Base-by-base conservation (phyloP, 805 yeast species). In the Candida verbasci region DNA sequence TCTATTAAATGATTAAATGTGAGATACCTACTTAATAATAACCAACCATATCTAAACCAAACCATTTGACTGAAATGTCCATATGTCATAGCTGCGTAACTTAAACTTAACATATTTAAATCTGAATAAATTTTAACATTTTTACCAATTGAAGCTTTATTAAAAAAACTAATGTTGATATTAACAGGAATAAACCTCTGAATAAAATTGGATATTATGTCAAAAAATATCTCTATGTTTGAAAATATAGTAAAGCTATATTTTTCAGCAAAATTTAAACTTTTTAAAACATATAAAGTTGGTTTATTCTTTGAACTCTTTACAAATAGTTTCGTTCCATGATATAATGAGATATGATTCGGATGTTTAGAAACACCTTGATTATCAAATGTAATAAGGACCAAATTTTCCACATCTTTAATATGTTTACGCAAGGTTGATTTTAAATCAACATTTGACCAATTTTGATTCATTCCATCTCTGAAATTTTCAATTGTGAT, bases 21-120 rank as follows among this genome's bases (percentile, higher is more conserved):
- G 68, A 86, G 75, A 59, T 87, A 91, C 43, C 89, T 69, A 41
- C 95, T 82, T 11, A 80, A 58, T 5, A 75, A 40, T 53, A 93
- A 66, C 96, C 97, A 93, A 1, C 87, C 81, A 65, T 84, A 85
- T 46, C 98, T 71, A 57, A 82, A 93, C 97, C 97, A 91, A 7
- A 83, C 89, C 85, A 93, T 85, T 57, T 93, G 98, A 2, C 95
- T 78, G 43, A 70, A 69, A 60, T 93, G 97, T 3, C 84, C 95
- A 45, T 70, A 70, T 3, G 80, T 62, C 96, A 91, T 87, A 3
- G 95, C 84, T 0, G 82, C 72, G 37, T 80, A 67, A 28, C 71
- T 59, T 38, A 58, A 63, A 38, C 63, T 58, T 37, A 59, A 54
- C 65, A 62, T 64, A 40, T 62, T 64, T 40, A 64, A 50, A 41